These are phyloP conservation scores for Naematelia encephala DNA, from an alignment of 768 basidiomycete genomes.

Conservation along the genomic window DNA sequence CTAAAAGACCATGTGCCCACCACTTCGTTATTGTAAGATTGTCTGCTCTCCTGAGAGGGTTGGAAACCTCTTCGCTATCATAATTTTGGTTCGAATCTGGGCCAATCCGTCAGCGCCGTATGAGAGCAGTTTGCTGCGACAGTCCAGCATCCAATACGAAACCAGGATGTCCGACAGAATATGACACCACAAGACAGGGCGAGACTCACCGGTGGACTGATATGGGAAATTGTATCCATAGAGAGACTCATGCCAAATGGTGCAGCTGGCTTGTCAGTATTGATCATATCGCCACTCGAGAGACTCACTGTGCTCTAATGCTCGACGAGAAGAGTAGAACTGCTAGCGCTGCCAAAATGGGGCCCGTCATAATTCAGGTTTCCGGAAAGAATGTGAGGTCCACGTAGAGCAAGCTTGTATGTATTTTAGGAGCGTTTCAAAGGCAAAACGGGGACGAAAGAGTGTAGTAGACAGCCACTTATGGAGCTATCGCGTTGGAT, in stretches of 20 bases:
- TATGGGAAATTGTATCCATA: constrained; percentile 37
- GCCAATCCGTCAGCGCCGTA: neutral
- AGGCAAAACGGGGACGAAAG: too few relatives aligned
- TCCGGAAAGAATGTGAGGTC: too few relatives aligned
- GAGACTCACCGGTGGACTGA: constrained; percentile 26
- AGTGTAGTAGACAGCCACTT: too few relatives aligned
- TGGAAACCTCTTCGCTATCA: constrained; percentile 31
- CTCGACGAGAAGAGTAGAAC: neutral
- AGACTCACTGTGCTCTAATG: neutral
- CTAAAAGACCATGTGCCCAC: constrained; percentile 37
- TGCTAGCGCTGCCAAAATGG: neutral
- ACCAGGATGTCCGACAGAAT: too few relatives aligned
- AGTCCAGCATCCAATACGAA: too few relatives aligned
- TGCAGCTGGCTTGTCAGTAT: too few relatives aligned
- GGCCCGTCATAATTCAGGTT: neutral
- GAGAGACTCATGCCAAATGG: constrained; percentile 33
- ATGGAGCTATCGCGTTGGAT: too few relatives aligned
- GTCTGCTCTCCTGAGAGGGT: constrained; percentile 20
- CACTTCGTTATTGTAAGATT: constrained; percentile 25
- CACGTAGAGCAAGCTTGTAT: too few relatives aligned
- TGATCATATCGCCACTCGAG: too few relatives aligned
- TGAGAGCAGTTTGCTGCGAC: too few relatives aligned
- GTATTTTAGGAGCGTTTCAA: too few relatives aligned
- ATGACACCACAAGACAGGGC: too few relatives aligned
- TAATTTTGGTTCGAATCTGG: constrained; percentile 18